Conservation (phyloP, 352 stramenopile genomes). For the Elongisporangium undulatum region DNA sequence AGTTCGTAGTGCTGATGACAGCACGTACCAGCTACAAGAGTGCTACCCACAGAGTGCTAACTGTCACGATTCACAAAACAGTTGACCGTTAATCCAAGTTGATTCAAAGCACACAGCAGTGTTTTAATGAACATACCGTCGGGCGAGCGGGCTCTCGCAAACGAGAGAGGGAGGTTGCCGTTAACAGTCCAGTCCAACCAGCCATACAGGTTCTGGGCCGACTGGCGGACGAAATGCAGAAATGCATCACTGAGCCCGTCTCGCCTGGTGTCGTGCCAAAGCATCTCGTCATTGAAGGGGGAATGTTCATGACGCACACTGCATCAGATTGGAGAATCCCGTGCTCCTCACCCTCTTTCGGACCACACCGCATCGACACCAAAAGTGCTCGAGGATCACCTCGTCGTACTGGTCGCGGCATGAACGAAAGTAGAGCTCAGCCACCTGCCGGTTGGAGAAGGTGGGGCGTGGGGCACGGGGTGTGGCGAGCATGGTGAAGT, state of each 20-base stretch:
- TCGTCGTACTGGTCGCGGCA: slow-evolving; percentile 13
- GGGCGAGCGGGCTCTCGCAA: neutral
- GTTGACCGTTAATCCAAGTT: too few relatives aligned
- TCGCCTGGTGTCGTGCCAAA: slow-evolving; percentile 5
- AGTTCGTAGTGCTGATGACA: too few relatives aligned
- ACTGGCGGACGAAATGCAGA: slow-evolving; percentile 6
- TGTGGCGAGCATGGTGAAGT: too few relatives aligned
- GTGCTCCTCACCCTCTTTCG: slow-evolving; percentile 6
- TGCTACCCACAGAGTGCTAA: too few relatives aligned
- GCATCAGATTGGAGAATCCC: slow-evolving; percentile 9
- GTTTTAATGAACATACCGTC: too few relatives aligned
- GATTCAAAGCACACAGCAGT: too few relatives aligned
- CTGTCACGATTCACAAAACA: too few relatives aligned
- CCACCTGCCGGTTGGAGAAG: slow-evolving; percentile 7
- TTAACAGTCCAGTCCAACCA: slow-evolving; percentile 1
- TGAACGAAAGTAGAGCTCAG: slow-evolving; percentile 10
- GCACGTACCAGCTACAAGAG: too few relatives aligned
- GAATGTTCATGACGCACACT: slow-evolving; percentile 7
- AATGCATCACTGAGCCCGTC: slow-evolving; percentile 5
- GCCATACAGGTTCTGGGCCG: slow-evolving; percentile 5
- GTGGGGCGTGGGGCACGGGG: neutral
- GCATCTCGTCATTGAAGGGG: slow-evolving; percentile 2
- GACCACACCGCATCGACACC: slow-evolving; percentile 5
- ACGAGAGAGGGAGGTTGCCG: slow-evolving; percentile 6
- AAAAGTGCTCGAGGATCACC: slow-evolving; percentile 9